Conservation (phyloP, 805 yeast species). For the Zygosaccharomyces pseudorouxii region DNA sequence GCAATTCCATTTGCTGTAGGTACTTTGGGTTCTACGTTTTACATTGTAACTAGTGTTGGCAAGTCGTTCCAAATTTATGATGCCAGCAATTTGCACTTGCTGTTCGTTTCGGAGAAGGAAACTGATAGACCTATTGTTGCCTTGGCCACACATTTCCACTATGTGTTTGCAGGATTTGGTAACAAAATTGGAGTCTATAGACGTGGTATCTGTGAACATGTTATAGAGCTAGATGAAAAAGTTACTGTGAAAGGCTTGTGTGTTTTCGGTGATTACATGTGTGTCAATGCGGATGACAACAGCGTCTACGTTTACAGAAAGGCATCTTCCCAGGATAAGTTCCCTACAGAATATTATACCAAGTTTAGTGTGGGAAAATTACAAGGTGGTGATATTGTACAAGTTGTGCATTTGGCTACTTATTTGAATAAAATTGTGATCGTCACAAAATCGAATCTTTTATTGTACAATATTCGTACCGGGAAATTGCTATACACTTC, state of each 20-base stretch:
- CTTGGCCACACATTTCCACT: slow-evolving; percentile 75
- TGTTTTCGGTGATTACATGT: slow-evolving; percentile 73
- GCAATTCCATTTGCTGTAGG: slow-evolving; percentile 83
- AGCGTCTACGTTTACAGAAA: slow-evolving; percentile 53
- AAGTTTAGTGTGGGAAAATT: slow-evolving; percentile 52
- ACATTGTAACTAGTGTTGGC: slow-evolving; percentile 87
- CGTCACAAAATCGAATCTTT: slow-evolving; percentile 61
- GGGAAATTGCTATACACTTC: slow-evolving; percentile 64
- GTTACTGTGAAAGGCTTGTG: slow-evolving; percentile 46
- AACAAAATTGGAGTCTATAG: slow-evolving; percentile 69
- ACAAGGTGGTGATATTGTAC: slow-evolving; percentile 60
- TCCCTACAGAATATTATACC: slow-evolving; percentile 63
- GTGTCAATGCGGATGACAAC: slow-evolving; percentile 48
- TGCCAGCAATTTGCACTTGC: slow-evolving; percentile 74
- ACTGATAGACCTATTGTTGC: slow-evolving; percentile 66
- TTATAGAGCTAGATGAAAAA: slow-evolving; percentile 34
- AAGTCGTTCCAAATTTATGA: slow-evolving; percentile 88
- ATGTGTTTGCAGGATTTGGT: slow-evolving; percentile 74
- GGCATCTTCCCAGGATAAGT: slow-evolving; percentile 35
- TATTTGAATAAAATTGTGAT: slow-evolving; percentile 84
- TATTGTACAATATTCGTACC: slow-evolving; percentile 70
- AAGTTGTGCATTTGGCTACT: slow-evolving; percentile 73
- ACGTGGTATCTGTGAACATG: slow-evolving; percentile 62
- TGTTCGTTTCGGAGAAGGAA: slow-evolving; percentile 80
- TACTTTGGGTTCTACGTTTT: slow-evolving; percentile 79